Base-by-base conservation (phyloP, 306 rosid genomes). In the Ochetophila trinervis region DNA sequence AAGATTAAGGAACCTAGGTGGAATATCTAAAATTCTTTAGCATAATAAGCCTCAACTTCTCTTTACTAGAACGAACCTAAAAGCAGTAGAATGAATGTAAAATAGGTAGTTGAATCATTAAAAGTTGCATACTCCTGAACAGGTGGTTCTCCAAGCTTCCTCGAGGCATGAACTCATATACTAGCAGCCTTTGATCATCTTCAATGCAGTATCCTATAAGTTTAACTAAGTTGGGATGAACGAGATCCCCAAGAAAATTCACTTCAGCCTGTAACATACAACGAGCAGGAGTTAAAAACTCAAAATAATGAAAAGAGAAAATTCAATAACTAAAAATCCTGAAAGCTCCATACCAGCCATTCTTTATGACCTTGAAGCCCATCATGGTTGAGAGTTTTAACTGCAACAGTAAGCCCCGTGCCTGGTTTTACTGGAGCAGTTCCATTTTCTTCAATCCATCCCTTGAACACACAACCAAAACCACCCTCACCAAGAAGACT, bases 341-440 rank as follows among this genome's bases (percentile, higher is more conserved):
- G 60, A 67, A 63, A 80, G 79, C 51, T 75, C 65, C 95, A 53
- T 73, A 92, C 98, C 96, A 92, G 96, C 98, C 98, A 92, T 74
- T 92, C 98, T 85, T 92, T 92, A 74, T 92, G 98, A 63, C 98
- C 98, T 88, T 92, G 98, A 66, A 92, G 96, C 60, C 98, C 98
- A 63, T 92, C 96, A 55, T 87, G 98, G 88, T 92, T 92, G 53
- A 92, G 93, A 66, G 96, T 92, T 68, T 92, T 92, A 23, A 92
- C 98, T 14, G 98, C 98, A 65, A 92, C 98, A 27, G 98, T 92
- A 79, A 92, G 98, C 74, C 98, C 98, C 19, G 95, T 92, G 62
- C 98, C 98, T 44, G 98, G 96, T 84, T 92, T 92, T 68, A 92
- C 96, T 4, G 95, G 93, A 75, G 95, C 98, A 62, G 98, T 92